phyloP scores from a whole-genome alignment of 345 rosid genomes.

The Ceriops zippeliana region DNA sequence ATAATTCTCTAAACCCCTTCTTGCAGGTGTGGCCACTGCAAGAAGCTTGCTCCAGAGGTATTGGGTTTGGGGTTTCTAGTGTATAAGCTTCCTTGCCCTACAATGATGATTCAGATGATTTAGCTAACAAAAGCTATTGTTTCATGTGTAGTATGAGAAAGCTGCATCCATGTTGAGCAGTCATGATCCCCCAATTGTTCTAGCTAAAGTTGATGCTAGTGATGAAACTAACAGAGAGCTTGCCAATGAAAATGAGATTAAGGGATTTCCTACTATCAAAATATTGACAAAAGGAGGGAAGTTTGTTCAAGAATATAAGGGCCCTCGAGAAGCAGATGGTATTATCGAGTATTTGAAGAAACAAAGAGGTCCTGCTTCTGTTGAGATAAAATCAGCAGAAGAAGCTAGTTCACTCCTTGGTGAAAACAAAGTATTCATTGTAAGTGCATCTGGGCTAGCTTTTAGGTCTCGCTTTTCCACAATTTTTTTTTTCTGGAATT shows the following conservation, averaged over 20 bases:
- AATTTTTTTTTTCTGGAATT: neutral
- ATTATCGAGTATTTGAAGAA: conserved; percentile 74
- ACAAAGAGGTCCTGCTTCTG: conserved; percentile 92
- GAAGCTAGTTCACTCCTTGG: conserved; percentile 55
- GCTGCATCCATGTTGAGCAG: conserved; percentile 79
- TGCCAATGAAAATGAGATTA: conserved; percentile 53
- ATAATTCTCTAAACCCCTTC: neutral
- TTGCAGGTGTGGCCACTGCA: conserved; percentile 94
- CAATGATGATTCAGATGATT: neutral
- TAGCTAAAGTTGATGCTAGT: conserved; percentile 91
- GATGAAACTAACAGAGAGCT: conserved; percentile 62
- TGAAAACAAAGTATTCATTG: conserved; percentile 65
- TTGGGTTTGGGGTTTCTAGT: neutral
- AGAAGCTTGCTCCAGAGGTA: conserved; percentile 95
- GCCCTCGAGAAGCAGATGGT: conserved; percentile 94
- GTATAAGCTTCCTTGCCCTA: neutral
- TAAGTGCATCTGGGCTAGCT: conserved; percentile 33
- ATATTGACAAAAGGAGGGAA: conserved; percentile 87
- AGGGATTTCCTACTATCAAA: conserved; percentile 86
- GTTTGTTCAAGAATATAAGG: conserved; percentile 73
- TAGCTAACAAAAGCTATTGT: neutral
- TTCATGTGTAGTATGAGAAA: conserved; percentile 67
- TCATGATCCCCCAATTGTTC: conserved; percentile 54
- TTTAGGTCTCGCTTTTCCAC: conserved; percentile 1
- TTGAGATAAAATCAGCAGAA: conserved; percentile 60